phyloP scores from a whole-genome alignment of 2,329 filamentous ascomycete species.

The Colletotrichum liaoningense region DNA sequence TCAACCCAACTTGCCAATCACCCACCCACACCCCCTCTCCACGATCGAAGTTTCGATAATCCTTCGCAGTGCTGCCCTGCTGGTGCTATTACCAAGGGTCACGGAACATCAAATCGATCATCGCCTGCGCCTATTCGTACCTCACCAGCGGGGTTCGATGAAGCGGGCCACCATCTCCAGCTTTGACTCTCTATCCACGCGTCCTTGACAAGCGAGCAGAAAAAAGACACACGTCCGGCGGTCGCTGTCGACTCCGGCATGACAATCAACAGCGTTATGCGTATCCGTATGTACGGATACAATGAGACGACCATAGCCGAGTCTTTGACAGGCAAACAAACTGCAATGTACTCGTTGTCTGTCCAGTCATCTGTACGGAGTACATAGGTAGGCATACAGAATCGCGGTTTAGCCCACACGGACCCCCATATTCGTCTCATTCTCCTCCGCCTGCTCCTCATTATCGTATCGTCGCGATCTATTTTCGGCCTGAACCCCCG shows the following conservation, averaged over 20 bases:
- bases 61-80: constrained; percentile 3
- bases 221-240: neutral
- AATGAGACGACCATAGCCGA: neutral
- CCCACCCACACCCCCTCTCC: neutral
- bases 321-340: neutral
- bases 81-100: constrained; percentile 11
- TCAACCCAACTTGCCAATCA: neutral
- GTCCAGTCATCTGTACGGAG: neutral
- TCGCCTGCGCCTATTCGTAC: constrained; percentile 8
- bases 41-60: constrained; percentile 25
- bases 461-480: neutral
- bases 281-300: neutral
- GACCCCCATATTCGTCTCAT: neutral
- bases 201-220: neutral
- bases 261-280: neutral
- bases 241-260: neutral
- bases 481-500: neutral
- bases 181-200: neutral
- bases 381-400: neutral
- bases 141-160: neutral
- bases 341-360: too few species aligned
- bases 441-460: neutral
- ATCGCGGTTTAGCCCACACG: neutral
- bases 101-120: constrained; percentile 22
- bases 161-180: neutral